Base-by-base conservation (phyloP, 495 filamentous ascomycete species). In the Lasiosphaeria ovina region DNA sequence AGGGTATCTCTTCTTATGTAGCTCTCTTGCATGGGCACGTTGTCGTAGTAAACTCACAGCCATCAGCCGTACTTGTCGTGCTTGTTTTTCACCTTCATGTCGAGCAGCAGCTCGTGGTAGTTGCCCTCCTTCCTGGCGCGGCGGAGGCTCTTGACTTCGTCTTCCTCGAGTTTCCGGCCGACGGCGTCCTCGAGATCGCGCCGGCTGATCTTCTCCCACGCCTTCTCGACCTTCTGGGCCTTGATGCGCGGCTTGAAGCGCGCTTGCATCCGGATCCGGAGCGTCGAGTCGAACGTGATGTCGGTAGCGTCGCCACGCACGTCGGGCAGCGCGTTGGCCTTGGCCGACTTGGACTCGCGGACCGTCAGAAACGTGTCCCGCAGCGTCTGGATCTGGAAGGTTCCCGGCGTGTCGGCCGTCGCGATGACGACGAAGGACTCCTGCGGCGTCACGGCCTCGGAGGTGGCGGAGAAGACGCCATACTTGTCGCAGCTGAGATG, bases 211-310 rank as follows among this genome's bases (percentile, higher is more conserved):
- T 92, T 94, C 69, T 91, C 89, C 68, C 77, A 79, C 6, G 87
- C 87, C 79, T 90, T 96, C 60, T 87, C 86, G 67, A 90, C 89
- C 70, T 91, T 96, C 3, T 77, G 80, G 12, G 86, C 87, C 70
- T 64, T 66, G 36, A 57, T 34, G 12, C 83, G 82, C 48, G 92
- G 92, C 79, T 97, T 96, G 72, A 94, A 97, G 52, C 91, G 79
- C 34, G 92, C 91, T 77, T 98, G 94, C 90, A 98, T 94, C 32
- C 94, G 87, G 65, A 98, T 85, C 57, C 90, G 82, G 58, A 96
- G 68, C 17, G 87, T 90, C 63, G 92, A 90, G 59, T 84, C 85
- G 66, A 92, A 92, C 24, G 81, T 85, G 16, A 89, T 82, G 1
- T 76, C 77, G 3, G 83, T 84, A 4, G 85, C 87, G 74, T 98